Percentiles rank a stretch among this genome's conserved stretches.
Conservation (phyloP, 345 rosid genomes). For the Linum lewisii region DNA sequence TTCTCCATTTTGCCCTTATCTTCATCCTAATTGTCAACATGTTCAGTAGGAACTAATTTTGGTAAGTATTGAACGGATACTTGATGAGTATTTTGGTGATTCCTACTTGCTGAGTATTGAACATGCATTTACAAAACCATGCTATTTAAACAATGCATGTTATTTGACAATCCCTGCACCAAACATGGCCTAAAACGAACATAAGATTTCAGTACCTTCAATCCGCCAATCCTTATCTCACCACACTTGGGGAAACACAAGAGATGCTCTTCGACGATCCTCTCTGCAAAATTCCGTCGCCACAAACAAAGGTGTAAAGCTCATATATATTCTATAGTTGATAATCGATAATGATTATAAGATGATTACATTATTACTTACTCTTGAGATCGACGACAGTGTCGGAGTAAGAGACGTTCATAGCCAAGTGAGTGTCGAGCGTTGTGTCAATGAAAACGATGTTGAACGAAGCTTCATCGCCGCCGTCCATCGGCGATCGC, state of each 20-base stretch:
- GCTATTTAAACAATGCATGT: no score
- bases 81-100: no score
- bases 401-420: conserved; percentile 36
- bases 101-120: no score
- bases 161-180: conserved; percentile 12
- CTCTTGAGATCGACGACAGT: conserved; percentile 54
- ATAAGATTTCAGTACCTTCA: conserved; percentile 32
- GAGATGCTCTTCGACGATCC: conserved; percentile 32
- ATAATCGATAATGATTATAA: background rate
- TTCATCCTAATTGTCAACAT: no score
- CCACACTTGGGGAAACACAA: conserved; percentile 42
- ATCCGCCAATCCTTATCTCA: conserved; percentile 33
- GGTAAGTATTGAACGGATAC: no score
- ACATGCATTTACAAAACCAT: no score
- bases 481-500: conserved; percentile 1
- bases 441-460: conserved; percentile 48
- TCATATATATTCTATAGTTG: no score
- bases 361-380: conserved; percentile 12
- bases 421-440: conserved; percentile 47
- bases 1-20: no score
- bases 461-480: conserved; percentile 2
- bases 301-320: background rate
- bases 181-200: background rate
- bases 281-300: conserved; percentile 28
- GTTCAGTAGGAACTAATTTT: no score